Conservation (phyloP, 768 basidiomycete species). For the Tulasnella sp. region DNA sequence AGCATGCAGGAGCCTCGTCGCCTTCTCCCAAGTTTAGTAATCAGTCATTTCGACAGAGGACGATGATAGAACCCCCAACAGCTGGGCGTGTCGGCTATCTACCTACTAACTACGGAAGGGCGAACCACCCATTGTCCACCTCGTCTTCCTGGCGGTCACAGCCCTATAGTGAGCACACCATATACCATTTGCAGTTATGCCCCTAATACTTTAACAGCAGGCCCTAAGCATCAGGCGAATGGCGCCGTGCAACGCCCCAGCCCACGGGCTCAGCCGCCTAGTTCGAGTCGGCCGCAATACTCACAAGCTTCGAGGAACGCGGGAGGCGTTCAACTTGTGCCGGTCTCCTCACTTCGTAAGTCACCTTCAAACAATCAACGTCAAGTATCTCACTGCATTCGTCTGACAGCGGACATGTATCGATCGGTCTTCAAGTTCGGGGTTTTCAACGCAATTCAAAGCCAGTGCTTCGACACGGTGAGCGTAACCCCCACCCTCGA, state of each 20-base stretch:
- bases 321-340: constrained; percentile 53
- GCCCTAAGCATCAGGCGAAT: not conserved
- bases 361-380: not conserved
- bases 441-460: constrained; percentile 89
- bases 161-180: not conserved
- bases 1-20: not conserved
- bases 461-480: constrained; percentile 72
- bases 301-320: not conserved
- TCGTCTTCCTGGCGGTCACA: not conserved
- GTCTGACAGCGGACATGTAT: constrained; percentile 66
- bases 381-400: constrained; percentile 6
- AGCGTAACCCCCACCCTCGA: constrained; percentile 30
- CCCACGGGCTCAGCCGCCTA: not conserved
- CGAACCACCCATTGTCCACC: not conserved
- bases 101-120: not conserved
- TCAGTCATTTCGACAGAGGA: not conserved
- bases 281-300: not conserved
- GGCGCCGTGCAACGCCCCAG: not conserved
- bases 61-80: not conserved
- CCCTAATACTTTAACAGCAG: not conserved
- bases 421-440: constrained; percentile 80
- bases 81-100: not conserved
- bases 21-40: not conserved
- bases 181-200: not conserved
- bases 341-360: constrained; percentile 70